Evolutionary conservation across 2,329 filamentous ascomycete genomes (phyloP).

Genomic region (Chaetomium strumarium): DNA sequence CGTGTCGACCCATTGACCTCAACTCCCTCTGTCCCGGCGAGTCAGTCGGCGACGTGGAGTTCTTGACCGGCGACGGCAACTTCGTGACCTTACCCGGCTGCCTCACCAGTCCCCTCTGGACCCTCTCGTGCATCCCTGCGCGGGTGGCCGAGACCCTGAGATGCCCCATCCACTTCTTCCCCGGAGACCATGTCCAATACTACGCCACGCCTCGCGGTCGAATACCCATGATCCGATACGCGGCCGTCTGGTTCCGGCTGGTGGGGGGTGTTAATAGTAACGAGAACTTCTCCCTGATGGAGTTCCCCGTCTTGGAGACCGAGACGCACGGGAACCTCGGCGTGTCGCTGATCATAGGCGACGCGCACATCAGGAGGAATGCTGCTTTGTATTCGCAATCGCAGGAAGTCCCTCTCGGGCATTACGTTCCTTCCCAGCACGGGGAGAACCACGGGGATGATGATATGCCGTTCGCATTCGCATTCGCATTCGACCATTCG

Average conservation of each 20-base stretch:
- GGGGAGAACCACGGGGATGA: no score
- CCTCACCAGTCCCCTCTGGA: background rate
- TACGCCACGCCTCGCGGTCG: background rate
- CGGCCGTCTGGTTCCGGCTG: background rate
- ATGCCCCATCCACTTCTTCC: background rate
- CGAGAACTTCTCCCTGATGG: background rate
- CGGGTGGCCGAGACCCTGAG: background rate
- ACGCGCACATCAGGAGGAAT: no score
- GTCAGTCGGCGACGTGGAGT: background rate
- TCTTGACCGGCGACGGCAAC: background rate
- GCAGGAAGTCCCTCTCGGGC: no score
- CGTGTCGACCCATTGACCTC: background rate
- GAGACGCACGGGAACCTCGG: background rate
- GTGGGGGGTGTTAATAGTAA: no score
- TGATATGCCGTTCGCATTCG: no score
- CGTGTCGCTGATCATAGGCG: background rate
- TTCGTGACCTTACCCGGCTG: background rate
- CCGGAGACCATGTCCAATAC: background rate
- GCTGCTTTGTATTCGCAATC: no score
- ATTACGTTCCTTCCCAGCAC: no score
- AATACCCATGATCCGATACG: background rate
- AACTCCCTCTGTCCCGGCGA: background rate
- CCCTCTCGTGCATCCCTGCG: background rate
- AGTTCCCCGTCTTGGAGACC: background rate
- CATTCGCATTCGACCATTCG: no score